Evolutionary conservation across 1,284 basidiomycete genomes (phyloP), one percentile per base, ranked within the genome.

Genomic region (Apiotrichum laibachii): DNA sequence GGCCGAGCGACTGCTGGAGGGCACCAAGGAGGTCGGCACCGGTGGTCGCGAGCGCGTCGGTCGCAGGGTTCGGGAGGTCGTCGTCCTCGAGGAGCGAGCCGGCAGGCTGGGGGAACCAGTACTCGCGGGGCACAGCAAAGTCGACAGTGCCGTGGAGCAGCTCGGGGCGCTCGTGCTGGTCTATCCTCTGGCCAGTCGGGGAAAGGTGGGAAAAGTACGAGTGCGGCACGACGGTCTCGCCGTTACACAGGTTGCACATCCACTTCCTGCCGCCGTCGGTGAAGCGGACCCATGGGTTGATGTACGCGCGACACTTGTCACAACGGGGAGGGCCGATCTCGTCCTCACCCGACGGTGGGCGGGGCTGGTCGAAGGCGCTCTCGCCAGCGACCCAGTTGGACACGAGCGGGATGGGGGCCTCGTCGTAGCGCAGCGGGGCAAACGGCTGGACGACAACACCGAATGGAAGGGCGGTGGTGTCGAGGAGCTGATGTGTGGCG

Each of bases 201-300:
- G 94, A 90, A 40, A 98, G 81, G 68, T 89, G 88, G 68, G 85
- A 89, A 72, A 92, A 97, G 79, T 97, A 97, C 58, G 89, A 87
- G 12, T 86, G 77, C 1, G 84, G 79, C 22, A 95, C 92, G 92
- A 87, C 83, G 21, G 90, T 93, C 65, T 89, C 84, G 61, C 86
- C 84, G 10, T 82, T 80, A 77, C 96, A 99, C 6, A 99, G 76
- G 80, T 98, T 99, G 78, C 96, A 99, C 66, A 84, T 86, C 90
- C 93, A 99, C 66, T 83, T 85, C 62, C 85, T 84, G 4, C 96
- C 96, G 11, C 90, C 91, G 40, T 90, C 85, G 18, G 86, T 81
- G 84, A 91, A 99, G 35, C 83, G 82, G 72, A 88, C 92, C 93
- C 93, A 99, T 0, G 94, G 88, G 74, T 98, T 99, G 71, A 99